Evolutionary conservation across 371 early-diverging fungal genomes (phyloP).

Genomic region (Mucor plumbeus): DNA sequence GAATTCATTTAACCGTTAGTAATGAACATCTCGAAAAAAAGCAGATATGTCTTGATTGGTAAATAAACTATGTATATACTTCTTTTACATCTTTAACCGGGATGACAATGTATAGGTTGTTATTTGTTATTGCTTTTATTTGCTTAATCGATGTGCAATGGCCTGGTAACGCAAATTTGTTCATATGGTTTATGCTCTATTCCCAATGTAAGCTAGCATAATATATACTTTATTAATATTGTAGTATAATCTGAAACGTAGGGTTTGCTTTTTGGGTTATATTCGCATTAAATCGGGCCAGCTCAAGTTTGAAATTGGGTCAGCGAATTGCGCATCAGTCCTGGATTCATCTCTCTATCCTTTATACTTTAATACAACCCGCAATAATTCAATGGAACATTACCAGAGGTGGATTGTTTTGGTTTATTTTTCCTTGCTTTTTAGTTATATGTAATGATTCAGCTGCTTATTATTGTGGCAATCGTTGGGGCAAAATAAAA

Average conservation of each 20-base stretch:
- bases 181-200: conserved; percentile 13
- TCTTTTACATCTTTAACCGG: too few species aligned
- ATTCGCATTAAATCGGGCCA: background rate
- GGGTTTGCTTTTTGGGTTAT: conserved; percentile 22
- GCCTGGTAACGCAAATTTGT: background rate
- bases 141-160: background rate
- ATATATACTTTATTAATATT: too few species aligned
- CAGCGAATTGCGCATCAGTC: conserved; percentile 23
- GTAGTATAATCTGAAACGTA: background rate
- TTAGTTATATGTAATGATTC: conserved; percentile 38
- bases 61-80: background rate
- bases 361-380: conserved; percentile 32
- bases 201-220: conserved; percentile 5
- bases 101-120: background rate
- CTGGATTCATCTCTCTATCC: conserved; percentile 35
- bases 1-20: background rate
- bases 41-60: conserved; percentile 14
- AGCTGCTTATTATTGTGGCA: conserved; percentile 36
- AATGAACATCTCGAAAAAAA: background rate
- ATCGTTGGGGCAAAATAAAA: conserved; percentile 15
- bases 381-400: conserved; percentile 33
- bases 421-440: conserved; percentile 39
- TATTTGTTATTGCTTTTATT: background rate
- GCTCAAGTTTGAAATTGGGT: background rate
- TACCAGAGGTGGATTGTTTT: conserved; percentile 33